Conservation (phyloP, 163 green algal genomes). For the Scenedesmus sp. region DNA sequence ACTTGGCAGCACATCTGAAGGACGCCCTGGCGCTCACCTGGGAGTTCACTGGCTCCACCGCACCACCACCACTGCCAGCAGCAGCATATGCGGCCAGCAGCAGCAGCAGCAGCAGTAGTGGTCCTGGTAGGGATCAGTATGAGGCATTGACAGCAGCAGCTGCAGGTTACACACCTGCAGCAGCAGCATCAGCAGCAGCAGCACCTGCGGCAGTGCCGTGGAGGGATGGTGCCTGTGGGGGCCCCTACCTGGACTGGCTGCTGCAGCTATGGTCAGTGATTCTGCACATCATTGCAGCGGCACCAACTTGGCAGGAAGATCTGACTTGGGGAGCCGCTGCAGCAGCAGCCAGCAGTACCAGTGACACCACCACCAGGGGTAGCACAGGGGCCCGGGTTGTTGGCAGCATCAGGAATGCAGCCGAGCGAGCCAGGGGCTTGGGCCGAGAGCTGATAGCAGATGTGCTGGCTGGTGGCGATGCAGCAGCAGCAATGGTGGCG, state of each 20-base stretch:
- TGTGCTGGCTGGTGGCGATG: background rate
- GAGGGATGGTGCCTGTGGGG: slow-evolving; percentile 28
- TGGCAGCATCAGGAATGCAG: slow-evolving; percentile 10
- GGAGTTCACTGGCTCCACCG: background rate
- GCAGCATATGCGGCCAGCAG: background rate
- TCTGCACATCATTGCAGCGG: slow-evolving; percentile 1
- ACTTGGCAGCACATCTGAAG: slow-evolving; percentile 28
- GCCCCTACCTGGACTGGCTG: slow-evolving; percentile 41
- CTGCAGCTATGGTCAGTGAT: slow-evolving; percentile 29
- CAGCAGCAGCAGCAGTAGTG: background rate
- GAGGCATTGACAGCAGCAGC: background rate
- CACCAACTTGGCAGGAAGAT: slow-evolving; percentile 27
- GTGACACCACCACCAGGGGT: background rate
- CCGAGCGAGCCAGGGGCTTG: background rate
- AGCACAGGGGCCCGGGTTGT: background rate
- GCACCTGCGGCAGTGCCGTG: slow-evolving; percentile 23
- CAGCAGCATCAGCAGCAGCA: background rate
- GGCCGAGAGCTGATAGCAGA: background rate
- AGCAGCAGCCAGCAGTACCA: background rate
- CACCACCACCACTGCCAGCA: no score
- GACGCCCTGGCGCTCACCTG: slow-evolving; percentile 30
- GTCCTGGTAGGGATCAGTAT: background rate
- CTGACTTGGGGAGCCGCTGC: background rate
- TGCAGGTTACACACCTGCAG: slow-evolving; percentile 4
- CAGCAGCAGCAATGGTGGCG: background rate